Conservation (phyloP, 1,284 basidiomycete species). For the Tilletia indica region DNA sequence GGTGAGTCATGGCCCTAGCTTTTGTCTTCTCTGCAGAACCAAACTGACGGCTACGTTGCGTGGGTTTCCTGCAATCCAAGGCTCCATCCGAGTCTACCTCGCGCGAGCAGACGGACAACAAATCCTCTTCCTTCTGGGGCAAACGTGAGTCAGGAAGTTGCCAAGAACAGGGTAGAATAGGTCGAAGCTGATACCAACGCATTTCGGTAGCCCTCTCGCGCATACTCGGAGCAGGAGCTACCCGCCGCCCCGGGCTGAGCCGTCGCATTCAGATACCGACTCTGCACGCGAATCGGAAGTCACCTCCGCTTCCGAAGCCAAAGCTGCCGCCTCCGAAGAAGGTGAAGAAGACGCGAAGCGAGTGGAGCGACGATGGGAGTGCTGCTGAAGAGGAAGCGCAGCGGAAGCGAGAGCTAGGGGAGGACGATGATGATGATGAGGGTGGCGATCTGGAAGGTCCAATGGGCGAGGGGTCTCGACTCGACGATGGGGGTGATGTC, state of each 20-base stretch:
- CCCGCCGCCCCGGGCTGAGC: neutral
- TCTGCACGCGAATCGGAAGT: slow-evolving; percentile 5
- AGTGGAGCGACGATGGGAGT: slow-evolving; percentile 17
- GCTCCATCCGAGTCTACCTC: neutral
- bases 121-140: neutral
- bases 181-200: neutral
- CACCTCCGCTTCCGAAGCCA: neutral
- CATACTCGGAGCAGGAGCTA: neutral
- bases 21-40: too few species aligned
- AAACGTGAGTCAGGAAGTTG: neutral
- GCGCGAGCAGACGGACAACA: neutral
- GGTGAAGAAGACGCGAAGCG: slow-evolving; percentile 18
- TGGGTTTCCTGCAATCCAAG: neutral
- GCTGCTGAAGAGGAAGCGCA: slow-evolving; percentile 11
- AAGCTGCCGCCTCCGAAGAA: slow-evolving; percentile 3
- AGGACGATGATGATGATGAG: slow-evolving; percentile 14
- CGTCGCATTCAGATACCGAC: neutral
- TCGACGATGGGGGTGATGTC: neutral
- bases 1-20: neutral
- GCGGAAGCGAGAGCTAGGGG: slow-evolving; percentile 2
- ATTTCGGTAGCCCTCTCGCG: neutral
- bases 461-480: neutral
- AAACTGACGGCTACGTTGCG: too few species aligned
- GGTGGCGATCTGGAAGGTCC: neutral
- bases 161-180: neutral